Conservation (phyloP, 495 filamentous ascomycete species). For the Xylaria castorea region DNA sequence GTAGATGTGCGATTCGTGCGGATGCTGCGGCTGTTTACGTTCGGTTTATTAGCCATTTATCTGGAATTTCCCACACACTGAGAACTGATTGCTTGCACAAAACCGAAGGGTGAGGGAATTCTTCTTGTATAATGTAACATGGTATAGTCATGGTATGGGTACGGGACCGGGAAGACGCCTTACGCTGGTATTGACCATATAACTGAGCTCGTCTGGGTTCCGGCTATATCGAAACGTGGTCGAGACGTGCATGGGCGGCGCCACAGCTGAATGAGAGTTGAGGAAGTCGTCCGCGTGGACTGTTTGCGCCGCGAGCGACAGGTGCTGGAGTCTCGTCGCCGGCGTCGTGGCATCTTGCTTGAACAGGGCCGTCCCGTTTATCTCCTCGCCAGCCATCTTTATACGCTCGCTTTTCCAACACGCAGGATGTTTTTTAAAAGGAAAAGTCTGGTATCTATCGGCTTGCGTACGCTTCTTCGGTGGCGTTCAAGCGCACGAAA, state of each 20-base stretch:
- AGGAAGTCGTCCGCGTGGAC: slow-evolving; percentile 87
- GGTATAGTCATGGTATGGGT: neutral
- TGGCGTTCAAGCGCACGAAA: neutral
- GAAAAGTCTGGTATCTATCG: neutral
- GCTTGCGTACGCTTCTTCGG: neutral
- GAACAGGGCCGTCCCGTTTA: slow-evolving; percentile 5
- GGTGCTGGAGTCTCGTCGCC: slow-evolving; percentile 39
- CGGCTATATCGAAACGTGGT: slow-evolving; percentile 84
- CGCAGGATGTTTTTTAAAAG: neutral
- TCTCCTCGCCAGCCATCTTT: slow-evolving; percentile 20
- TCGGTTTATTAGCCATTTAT: neutral
- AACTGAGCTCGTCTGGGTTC: slow-evolving; percentile 67
- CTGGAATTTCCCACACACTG: neutral
- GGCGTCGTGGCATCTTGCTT: slow-evolving; percentile 25
- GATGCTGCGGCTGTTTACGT: slow-evolving; percentile 44
- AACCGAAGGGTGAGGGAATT: neutral
- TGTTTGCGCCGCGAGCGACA: slow-evolving; percentile 70
- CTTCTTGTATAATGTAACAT: neutral
- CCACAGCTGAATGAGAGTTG: slow-evolving; percentile 74
- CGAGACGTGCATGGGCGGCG: slow-evolving; percentile 83
- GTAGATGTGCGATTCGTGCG: slow-evolving; percentile 70
- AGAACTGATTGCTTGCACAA: neutral
- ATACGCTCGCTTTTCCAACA: neutral
- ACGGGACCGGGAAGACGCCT: slow-evolving; percentile 24
- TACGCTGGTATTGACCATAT: slow-evolving; percentile 55